Evolutionary conservation across 768 basidiomycete genomes (phyloP).

Genomic region (Boletus rex-veris): DNA sequence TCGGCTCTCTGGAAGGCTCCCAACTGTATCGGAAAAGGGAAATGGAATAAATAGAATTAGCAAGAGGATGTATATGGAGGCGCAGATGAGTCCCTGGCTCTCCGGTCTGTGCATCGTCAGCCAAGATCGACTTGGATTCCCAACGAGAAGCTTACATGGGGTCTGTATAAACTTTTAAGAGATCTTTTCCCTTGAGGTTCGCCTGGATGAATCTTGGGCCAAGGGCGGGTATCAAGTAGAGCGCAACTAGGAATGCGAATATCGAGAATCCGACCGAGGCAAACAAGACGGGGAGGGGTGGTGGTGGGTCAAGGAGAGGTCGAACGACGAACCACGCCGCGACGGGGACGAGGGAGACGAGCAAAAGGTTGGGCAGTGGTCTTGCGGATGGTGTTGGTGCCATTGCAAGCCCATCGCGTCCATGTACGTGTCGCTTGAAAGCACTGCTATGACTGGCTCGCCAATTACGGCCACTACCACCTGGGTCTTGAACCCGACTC

Average conservation of each 20-base stretch:
- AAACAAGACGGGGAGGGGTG: conserved; percentile 69
- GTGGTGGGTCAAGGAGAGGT: conserved; percentile 66
- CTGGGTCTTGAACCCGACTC: conserved; percentile 41
- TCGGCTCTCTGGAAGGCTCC: conserved; percentile 40
- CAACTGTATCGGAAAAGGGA: conserved; percentile 76
- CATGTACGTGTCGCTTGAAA: not conserved
- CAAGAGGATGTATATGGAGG: conserved; percentile 80
- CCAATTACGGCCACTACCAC: conserved; percentile 11
- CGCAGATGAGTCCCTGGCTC: conserved; percentile 88
- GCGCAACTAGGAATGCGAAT: conserved; percentile 72
- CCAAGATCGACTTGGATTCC: not conserved
- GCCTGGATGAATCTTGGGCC: conserved; percentile 78
- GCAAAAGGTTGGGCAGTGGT: conserved; percentile 48
- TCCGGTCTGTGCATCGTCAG: conserved; percentile 68
- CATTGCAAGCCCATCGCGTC: conserved; percentile 9
- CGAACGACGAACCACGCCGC: conserved; percentile 71
- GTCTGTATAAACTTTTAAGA: conserved; percentile 75
- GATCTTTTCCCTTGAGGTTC: conserved; percentile 79
- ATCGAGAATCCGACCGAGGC: conserved; percentile 81
- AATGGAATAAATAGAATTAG: conserved; percentile 94
- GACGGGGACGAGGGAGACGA: conserved; percentile 61
- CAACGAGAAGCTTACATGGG: conserved; percentile 53
- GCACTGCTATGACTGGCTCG: conserved; percentile 4
- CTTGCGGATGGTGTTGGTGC: conserved; percentile 37
- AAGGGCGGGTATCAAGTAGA: conserved; percentile 80